Base-by-base conservation (phyloP, 257 asterid species). In the Salvia rosmarinus region DNA sequence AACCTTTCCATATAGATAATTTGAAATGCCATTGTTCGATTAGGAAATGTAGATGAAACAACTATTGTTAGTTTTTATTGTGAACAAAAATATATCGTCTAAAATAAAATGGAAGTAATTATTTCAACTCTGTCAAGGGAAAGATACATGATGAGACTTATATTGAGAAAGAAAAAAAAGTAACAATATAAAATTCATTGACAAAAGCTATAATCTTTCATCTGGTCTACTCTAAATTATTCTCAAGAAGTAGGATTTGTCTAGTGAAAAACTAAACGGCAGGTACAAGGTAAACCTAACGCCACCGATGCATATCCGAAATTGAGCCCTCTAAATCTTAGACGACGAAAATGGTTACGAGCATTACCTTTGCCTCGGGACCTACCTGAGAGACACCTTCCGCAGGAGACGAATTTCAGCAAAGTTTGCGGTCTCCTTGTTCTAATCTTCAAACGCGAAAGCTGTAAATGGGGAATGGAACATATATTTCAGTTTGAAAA, bases 321-420 rank as follows among this genome's bases (percentile, higher is more conserved):
- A 35, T 25, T 49, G 28, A 37, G 42, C 50, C 42, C 23, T 40
- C 67, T 28, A 32, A 34, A n/a, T n/a, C n/a, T n/a, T n/a, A n/a
- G 47, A 49, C 52, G 51, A 43, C 74, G 61, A 50, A 76, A 23
- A 56, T 37, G 68, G 60, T n/a, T 67, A 40, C 71, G 56, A 59
- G 50, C 39, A 28, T 68, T 81, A 80, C 79, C 87, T 86, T 80
- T 14, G 35, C 77, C 79, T 80, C 9, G 95, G 84, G 95, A 88
- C 77, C 85, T 87, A 68, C 83, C 13, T 12, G 96, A 75, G 74
- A 87, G 84, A 64, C 96, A 92, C 84, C 79, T 85, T 73, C 97
- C 96, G 9, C 98, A 93, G 4, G 89, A 82, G 57, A 92, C 86
- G 12, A 72, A 86, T 81, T 78, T 87, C 84, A 93, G 84, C 82